These are phyloP conservation scores for Sordaria brevicollis DNA, from an alignment of 495 filamentous ascomycete genomes.

Conservation along the genomic window DNA sequence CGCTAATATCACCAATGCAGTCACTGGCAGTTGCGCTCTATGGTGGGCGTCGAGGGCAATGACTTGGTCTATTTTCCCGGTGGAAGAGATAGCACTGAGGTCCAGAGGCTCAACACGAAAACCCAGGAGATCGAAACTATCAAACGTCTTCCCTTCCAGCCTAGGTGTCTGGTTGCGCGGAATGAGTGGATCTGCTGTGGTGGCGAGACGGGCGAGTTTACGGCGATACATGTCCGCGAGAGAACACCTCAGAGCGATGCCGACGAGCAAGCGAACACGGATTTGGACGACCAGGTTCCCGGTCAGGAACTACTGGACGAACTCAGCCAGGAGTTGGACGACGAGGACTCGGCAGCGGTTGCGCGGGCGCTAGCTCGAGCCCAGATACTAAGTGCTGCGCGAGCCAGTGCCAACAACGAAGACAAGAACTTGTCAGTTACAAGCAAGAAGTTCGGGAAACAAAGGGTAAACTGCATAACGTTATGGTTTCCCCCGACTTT, in stretches of 20 bases:
- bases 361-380: constrained; percentile 8
- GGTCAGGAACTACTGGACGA: constrained; percentile 13
- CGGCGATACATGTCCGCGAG: constrained; percentile 55
- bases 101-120: constrained; percentile 63
- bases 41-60: constrained; percentile 69
- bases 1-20: constrained; percentile 32
- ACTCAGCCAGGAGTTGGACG: constrained; percentile 31
- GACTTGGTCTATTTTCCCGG: constrained; percentile 76
- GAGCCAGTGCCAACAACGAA: constrained; percentile 5
- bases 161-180: constrained; percentile 72
- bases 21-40: constrained; percentile 86
- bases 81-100: constrained; percentile 43
- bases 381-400: constrained; percentile 9
- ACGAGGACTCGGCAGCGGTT: neutral
- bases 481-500: constrained; percentile 36
- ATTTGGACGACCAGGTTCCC: constrained; percentile 53
- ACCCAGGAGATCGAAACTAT: constrained; percentile 66
- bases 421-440: constrained; percentile 27
- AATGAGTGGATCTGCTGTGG: constrained; percentile 86
- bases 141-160: constrained; percentile 67
- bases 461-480: constrained; percentile 47
- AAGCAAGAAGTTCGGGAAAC: constrained; percentile 32
- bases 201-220: constrained; percentile 77
- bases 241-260: constrained; percentile 18
- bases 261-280: constrained; percentile 23